A percentile compares a stretch with the other conserved stretches of the same genome.
phyloP scores from a whole-genome alignment of 2,329 filamentous ascomycete genomes.

The Didymellaceae sp. region DNA sequence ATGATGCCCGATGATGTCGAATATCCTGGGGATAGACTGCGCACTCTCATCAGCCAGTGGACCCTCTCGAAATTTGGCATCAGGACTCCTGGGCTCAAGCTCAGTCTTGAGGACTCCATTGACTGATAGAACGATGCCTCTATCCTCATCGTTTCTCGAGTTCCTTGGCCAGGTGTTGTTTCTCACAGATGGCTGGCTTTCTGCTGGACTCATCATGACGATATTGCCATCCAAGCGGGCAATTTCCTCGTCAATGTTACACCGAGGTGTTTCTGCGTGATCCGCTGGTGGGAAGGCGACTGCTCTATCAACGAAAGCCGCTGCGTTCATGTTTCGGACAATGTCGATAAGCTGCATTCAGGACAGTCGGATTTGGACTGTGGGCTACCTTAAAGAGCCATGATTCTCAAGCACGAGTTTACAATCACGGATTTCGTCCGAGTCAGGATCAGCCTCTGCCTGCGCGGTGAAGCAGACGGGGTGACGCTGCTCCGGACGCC shows the following conservation, averaged over 20 bases:
- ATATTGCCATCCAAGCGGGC: neutral
- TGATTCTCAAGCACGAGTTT: neutral
- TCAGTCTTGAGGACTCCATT: too few species aligned
- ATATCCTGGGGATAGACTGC: neutral
- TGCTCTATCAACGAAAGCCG: too few species aligned
- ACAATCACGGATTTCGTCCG: slow-evolving; percentile 1
- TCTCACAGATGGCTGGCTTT: neutral
- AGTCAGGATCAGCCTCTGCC: neutral
- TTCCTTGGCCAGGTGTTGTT: too few species aligned
- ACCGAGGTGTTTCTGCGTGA: too few species aligned
- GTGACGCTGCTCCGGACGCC: slow-evolving; percentile 15
- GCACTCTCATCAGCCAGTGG: neutral
- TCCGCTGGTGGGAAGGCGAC: neutral
- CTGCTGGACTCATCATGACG: neutral
- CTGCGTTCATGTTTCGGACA: neutral
- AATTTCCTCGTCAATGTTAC: neutral
- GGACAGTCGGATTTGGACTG: neutral
- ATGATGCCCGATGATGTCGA: neutral
- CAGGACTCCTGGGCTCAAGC: neutral
- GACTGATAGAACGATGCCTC: neutral
- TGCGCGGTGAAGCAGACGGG: neutral
- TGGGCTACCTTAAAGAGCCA: neutral
- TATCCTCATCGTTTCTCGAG: too few species aligned
- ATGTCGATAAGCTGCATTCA: neutral
- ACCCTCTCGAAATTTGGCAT: too few species aligned